phyloP scores from a whole-genome alignment of 768 basidiomycete genomes.

The Amyloporia xantha region DNA sequence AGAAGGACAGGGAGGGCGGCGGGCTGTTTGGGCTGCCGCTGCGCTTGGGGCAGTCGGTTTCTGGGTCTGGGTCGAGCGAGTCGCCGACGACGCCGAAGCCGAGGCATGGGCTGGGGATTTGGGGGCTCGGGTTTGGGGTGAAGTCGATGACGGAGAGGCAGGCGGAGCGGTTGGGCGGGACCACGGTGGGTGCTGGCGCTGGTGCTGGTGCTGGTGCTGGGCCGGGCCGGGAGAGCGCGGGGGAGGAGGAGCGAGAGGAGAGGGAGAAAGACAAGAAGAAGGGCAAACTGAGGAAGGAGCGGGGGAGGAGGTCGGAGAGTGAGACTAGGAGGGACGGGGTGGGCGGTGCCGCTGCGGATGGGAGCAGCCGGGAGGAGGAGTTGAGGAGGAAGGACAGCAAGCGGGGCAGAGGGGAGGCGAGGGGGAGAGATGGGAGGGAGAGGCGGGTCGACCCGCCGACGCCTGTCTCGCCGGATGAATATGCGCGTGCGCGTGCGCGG shows the following conservation, averaged over 20 bases:
- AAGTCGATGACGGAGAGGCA: constrained; percentile 22
- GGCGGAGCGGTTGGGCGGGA: constrained; percentile 19
- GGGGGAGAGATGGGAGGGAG: background rate
- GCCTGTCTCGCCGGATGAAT: constrained; percentile 30
- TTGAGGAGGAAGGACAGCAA: background rate
- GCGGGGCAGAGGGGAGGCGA: background rate
- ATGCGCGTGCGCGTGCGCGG: constrained; percentile 33
- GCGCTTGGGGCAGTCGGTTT: background rate
- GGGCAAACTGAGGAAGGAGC: constrained; percentile 4
- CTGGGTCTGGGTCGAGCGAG: background rate
- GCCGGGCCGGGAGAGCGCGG: background rate
- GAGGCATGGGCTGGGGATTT: background rate
- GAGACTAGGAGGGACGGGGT: too few relatives aligned
- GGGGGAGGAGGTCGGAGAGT: background rate
- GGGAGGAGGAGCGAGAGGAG: background rate
- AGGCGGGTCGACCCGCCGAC: constrained; percentile 10
- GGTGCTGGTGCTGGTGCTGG: background rate
- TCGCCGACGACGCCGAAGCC: background rate
- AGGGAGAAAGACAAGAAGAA: background rate
- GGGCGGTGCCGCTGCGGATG: background rate
- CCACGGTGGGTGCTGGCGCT: constrained; percentile 2
- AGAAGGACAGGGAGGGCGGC: background rate
- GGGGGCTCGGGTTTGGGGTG: background rate
- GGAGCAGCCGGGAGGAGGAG: background rate
- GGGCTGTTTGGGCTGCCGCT: background rate